Conservation (phyloP, 352 stramenopile species). For the Globisporangium echinulatum region DNA sequence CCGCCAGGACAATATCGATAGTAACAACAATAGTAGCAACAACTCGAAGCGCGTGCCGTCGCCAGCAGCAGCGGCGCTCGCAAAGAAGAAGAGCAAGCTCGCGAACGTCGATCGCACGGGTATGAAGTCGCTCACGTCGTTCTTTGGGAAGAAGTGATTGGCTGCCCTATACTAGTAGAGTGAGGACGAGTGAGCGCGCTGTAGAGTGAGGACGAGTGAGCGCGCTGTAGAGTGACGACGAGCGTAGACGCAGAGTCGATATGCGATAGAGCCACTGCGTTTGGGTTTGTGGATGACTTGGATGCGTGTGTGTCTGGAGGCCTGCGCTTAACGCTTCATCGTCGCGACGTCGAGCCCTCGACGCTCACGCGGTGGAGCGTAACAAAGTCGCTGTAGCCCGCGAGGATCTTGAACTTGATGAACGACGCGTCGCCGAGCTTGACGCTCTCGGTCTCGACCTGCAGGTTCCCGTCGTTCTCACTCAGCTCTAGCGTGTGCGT, state of each 20-base stretch:
- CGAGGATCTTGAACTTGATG: constrained; percentile 81
- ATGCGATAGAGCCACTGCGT: neutral
- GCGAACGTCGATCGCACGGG: constrained; percentile 64
- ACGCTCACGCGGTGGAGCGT: constrained; percentile 71
- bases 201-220: neutral
- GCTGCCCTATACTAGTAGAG: neutral
- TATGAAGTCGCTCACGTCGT: constrained; percentile 83
- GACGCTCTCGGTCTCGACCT: constrained; percentile 71
- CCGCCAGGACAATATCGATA: constrained; percentile 15
- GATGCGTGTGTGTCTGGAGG: no score
- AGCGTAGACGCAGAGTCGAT: neutral
- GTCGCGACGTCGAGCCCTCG: constrained; percentile 56
- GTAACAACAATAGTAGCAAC: neutral
- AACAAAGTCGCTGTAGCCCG: constrained; percentile 79
- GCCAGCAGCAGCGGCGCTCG: constrained; percentile 14
- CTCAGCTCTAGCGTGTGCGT: constrained; percentile 40
- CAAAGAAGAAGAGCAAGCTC: constrained; percentile 82
- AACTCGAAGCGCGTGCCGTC: constrained; percentile 34
- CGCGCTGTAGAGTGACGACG: neutral
- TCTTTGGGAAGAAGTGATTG: constrained; percentile 68
- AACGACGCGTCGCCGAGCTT: constrained; percentile 70
- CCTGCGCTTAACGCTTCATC: neutral
- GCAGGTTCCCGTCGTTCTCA: constrained; percentile 77
- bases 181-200: neutral
- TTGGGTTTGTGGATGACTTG: neutral